Base-by-base conservation (phyloP, 306 rosid species). In the Pyrus betulifolia region DNA sequence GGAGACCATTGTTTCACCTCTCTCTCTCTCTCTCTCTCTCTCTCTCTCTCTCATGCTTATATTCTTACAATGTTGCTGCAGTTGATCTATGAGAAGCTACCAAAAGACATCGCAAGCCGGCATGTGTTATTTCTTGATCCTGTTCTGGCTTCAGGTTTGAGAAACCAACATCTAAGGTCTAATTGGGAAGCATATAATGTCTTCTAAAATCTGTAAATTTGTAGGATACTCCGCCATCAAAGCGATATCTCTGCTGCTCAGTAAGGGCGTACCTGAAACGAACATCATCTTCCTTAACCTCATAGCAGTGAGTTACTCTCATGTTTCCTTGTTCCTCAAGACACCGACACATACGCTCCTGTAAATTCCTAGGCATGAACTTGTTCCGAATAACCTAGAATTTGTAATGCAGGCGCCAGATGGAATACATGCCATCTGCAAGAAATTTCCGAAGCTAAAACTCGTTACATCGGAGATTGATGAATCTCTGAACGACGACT, bases 1-100 rank as follows among this genome's bases (percentile, higher is more conserved):
- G 55, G 17, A 7, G 57, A 40, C 25, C 45, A 27, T 58, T 27
- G 10, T 10, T 4, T 44, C 59, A 22, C 40, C 2, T 10, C 62
- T 55, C 35, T 65, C 27, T 31, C 51, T 64, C 23, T 52, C 33
- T 17, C 45, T 6, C 21, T 54, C 21, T 25, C 2, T 10, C 28
- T 57, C 62, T 57, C 62, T 57, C 62, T 55, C 35, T 6, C 21
- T 54, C 21, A 19, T 5, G 35, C 64, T 51, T 8, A 38, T 76
- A 23, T 35, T 44, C 11, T 57, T 21, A 11, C 49, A 22, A 51
- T 68, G 38, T 6, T 42, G 42, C 14, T 67, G 58, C 74, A 67
- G 80, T 68, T 76, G 60, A 76, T 76, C 58, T 76, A 76, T 67
- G 72, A 76, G 54, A 76, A 76, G 80, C 60, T 76, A 68, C 80